These are phyloP conservation scores for Teunomyces lycoperdinae DNA, from an alignment of 805 yeast species.

Conservation along the genomic window DNA sequence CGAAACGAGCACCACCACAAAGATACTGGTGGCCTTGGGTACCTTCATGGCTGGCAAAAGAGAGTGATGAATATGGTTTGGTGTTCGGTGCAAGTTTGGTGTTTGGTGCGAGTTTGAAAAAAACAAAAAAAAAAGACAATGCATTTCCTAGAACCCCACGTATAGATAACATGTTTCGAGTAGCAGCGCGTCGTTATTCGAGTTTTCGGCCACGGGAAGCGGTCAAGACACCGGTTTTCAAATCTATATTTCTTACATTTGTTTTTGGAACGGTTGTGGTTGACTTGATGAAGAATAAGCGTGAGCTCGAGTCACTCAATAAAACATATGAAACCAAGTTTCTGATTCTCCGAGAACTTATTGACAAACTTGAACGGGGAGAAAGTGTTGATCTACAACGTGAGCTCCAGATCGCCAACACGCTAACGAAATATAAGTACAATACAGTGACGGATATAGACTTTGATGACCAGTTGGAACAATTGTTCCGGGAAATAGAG, in stretches of 20 bases:
- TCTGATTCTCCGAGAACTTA: slow-evolving; percentile 28
- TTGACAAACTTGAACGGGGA: slow-evolving; percentile 27
- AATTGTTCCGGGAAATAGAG: slow-evolving; percentile 31
- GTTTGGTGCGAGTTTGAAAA: not conserved
- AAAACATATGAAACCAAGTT: slow-evolving; percentile 39
- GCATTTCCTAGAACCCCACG: not conserved
- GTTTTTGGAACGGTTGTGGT: slow-evolving; percentile 46
- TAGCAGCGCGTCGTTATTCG: not conserved
- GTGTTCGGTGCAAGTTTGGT: no score
- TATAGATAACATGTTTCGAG: not conserved
- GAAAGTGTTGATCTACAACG: slow-evolving; percentile 41
- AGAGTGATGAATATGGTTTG: not conserved
- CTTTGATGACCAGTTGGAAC: slow-evolving; percentile 37
- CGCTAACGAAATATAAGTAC: slow-evolving; percentile 38
- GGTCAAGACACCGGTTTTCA: slow-evolving; percentile 30
- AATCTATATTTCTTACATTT: slow-evolving; percentile 35
- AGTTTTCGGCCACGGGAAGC: not conserved
- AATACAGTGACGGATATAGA: slow-evolving; percentile 34
- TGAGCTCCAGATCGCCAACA: slow-evolving; percentile 40
- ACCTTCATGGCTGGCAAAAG: slow-evolving; percentile 19
- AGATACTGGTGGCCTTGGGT: slow-evolving; percentile 33
- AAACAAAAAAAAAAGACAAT: not conserved
- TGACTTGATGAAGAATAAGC: slow-evolving; percentile 45
- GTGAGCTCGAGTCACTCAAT: slow-evolving; percentile 40
- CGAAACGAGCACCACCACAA: slow-evolving; percentile 30